phyloP scores from a whole-genome alignment of 2,329 filamentous ascomycete species.

The Stachybotrys chlorohalonatus region DNA sequence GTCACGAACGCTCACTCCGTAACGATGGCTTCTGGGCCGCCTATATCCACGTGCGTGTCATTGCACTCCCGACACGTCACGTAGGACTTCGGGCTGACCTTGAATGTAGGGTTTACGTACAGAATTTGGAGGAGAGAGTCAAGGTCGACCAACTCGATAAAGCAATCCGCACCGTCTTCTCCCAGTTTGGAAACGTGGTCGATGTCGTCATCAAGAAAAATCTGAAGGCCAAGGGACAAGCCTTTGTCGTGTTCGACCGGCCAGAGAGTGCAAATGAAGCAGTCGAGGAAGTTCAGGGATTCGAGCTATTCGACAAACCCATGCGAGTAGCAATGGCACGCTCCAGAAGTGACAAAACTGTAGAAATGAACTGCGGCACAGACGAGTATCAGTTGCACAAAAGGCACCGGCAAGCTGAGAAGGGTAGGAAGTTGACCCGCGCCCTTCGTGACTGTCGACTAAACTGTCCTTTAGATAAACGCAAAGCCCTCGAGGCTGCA shows the following conservation, averaged over 20 bases:
- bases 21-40: slow-evolving; percentile 29
- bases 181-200: slow-evolving; percentile 77
- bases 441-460: neutral
- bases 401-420: slow-evolving; percentile 74
- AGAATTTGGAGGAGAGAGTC: slow-evolving; percentile 87
- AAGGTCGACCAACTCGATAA: slow-evolving; percentile 70
- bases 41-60: slow-evolving; percentile 64
- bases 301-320: slow-evolving; percentile 84
- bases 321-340: slow-evolving; percentile 79
- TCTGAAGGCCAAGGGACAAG: slow-evolving; percentile 87
- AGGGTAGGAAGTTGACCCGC: slow-evolving; percentile 50
- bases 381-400: slow-evolving; percentile 88
- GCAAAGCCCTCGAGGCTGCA: slow-evolving; percentile 73
- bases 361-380: slow-evolving; percentile 61
- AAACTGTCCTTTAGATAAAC: slow-evolving; percentile 43
- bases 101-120: slow-evolving; percentile 51
- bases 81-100: slow-evolving; percentile 27
- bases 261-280: slow-evolving; percentile 72
- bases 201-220: slow-evolving; percentile 86
- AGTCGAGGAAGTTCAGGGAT: slow-evolving; percentile 83
- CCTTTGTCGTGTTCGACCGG: slow-evolving; percentile 84
- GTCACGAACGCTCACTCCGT: too few relatives aligned
- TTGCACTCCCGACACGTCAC: slow-evolving; percentile 56
- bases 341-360: slow-evolving; percentile 79
- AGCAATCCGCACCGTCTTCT: slow-evolving; percentile 69